phyloP scores from a whole-genome alignment of 2,329 filamentous ascomycete genomes.

The Cyphellophora europaea region DNA sequence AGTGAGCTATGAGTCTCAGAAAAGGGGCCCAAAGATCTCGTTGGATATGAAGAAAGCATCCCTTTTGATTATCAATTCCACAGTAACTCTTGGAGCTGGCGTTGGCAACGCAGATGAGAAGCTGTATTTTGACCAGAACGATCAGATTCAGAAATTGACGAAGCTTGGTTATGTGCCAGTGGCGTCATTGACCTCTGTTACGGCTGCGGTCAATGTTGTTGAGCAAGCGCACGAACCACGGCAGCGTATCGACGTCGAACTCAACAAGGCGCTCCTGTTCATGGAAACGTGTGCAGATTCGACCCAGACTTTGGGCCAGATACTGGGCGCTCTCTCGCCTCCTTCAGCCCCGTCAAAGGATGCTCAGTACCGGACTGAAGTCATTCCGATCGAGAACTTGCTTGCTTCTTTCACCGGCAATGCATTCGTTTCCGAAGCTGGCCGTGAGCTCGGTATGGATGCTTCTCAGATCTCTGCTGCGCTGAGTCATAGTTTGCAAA shows the following conservation, averaged over 20 bases:
- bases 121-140: constrained; percentile 24
- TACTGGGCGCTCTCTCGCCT: constrained; percentile 71
- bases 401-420: constrained; percentile 84
- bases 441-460: constrained; percentile 17
- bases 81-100: constrained; percentile 34
- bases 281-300: constrained; percentile 95
- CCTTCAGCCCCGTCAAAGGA: constrained; percentile 74
- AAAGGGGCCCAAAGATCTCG: constrained; percentile 53
- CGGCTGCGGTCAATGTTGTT: constrained; percentile 53
- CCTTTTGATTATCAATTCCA: constrained; percentile 72
- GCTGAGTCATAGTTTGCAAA: too few species aligned
- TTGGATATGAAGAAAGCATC: constrained; percentile 71
- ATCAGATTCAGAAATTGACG: constrained; percentile 41
- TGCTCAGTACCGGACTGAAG: constrained; percentile 76
- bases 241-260: constrained; percentile 66
- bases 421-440: constrained; percentile 49
- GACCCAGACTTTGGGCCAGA: constrained; percentile 76
- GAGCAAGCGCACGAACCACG: constrained; percentile 47
- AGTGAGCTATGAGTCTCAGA: constrained; percentile 56
- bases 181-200: constrained; percentile 77
- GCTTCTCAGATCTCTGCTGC: constrained; percentile 6
- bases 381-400: constrained; percentile 79
- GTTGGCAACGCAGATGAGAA: constrained; percentile 22
- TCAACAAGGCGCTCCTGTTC: constrained; percentile 78
- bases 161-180: constrained; percentile 73